Base-by-base conservation (phyloP, 2,329 filamentous ascomycete genomes). In the Clarireedia paspali region DNA sequence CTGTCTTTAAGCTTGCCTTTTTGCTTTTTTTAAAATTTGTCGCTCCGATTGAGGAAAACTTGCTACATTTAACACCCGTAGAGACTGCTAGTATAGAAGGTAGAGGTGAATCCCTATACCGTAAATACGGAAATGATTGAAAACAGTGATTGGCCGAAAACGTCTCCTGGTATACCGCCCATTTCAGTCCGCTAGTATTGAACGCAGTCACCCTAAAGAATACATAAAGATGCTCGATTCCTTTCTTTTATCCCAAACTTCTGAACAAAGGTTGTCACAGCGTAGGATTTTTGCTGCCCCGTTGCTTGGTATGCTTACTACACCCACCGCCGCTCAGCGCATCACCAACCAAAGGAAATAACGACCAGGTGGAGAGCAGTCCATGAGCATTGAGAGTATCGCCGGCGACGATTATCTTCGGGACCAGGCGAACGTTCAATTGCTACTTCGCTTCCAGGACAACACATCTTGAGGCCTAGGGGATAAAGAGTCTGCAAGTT, bases 101-200 rank as follows among this genome's bases (percentile, higher is more conserved):
- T 47, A 24, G 24, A 14, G 36, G n/a, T 48, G 15, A 48, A n/a
- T 17, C 5, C 6, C 6, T 51, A 20, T 30, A 39, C 34, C 15
- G 48, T 51, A 53, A 57, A 30, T 27, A 57, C 3, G 42, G 23
- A 49, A 59, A 53, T 58, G 48, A 56, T 61, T 56, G 61, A 61
- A 63, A 64, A 55, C 63, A 64, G 63, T 64, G 59, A 62, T 62
- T 65, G 63, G 61, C 65, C 60, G 66, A 63, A 68, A 64, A 56
- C 66, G 66, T 63, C 57, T 49, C 47, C 20, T 55, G 52, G 15
- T 34, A 34, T 57, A 56, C 62, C 51, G 17, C 64, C 62, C 38
- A 61, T 60, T 65, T 63, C 59, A 56, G 9, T 59, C 58, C 42
- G 55, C 55, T 62, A 61, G 44, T 53, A 47, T 50, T 50, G 26